Evolutionary conservation across 176 grass and related monocot species (phyloP).

Genomic region (Bothriochloa decipiens): DNA sequence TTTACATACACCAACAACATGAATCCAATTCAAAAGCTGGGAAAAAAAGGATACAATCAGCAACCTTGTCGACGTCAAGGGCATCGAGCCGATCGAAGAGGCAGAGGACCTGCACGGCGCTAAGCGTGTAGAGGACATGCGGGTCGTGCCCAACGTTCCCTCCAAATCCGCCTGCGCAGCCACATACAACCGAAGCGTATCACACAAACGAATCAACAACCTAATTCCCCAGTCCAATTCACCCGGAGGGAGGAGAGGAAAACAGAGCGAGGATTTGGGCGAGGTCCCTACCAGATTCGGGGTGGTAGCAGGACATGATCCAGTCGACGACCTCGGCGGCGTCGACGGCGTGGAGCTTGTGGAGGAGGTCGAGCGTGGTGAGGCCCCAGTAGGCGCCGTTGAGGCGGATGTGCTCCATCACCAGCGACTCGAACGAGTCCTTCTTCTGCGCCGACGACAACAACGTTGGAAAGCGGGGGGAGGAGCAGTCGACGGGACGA

Average conservation of each 20-base stretch:
- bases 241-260: background rate
- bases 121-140: constrained; percentile 75
- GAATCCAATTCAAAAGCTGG: background rate
- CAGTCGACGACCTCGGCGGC: constrained; percentile 69
- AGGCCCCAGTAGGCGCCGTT: constrained; percentile 96
- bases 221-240: background rate
- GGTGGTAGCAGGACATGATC: constrained; percentile 82
- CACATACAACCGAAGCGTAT: constrained; percentile 12
- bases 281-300: constrained; percentile 56
- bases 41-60: constrained; percentile 78
- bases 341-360: constrained; percentile 71
- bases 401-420: constrained; percentile 84
- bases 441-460: constrained; percentile 52
- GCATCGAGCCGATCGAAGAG: constrained; percentile 75
- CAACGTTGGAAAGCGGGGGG: background rate
- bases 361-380: constrained; percentile 83
- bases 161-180: constrained; percentile 74
- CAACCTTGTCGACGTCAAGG: constrained; percentile 75
- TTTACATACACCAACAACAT: background rate
- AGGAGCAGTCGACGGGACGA: too few relatives aligned
- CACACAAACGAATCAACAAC: constrained; percentile 6
- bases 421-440: constrained; percentile 80
- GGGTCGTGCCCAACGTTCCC: constrained; percentile 89
- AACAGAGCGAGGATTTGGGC: background rate
- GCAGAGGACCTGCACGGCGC: constrained; percentile 81